Evolutionary conservation across 805 yeast genomes (phyloP), one percentile per base, ranked within the genome.

Genomic region (Suhomyces xylopsoci): DNA sequence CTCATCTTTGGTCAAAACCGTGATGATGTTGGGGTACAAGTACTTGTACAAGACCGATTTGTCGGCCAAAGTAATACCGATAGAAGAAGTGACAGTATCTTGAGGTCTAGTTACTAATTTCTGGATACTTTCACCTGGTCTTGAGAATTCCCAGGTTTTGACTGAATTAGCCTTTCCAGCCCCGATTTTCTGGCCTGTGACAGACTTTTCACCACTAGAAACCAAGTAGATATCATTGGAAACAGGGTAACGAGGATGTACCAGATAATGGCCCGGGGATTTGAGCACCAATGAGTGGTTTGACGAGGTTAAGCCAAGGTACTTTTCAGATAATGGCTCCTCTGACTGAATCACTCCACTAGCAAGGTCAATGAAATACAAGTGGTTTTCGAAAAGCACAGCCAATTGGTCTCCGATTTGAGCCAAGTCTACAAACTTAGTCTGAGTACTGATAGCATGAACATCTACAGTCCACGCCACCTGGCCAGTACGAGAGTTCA

Each of bases 21-120:
- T 74, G 1, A 86, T 74, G 19, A 81, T 54, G 60, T 88, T 83
- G 19, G 96, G 96, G 61, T 88, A 79, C 54, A 92, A 70, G 65
- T 87, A 92, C 68, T 93, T 94, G 80, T 92, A 90, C 40, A 90
- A 69, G 1, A 90, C 93, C 1, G 85, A 76, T 63, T 90, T 80
- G 59, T 87, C 84, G 19, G 86, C 85, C 26, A 88, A 69, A 0
- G 87, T 81, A 24, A 81, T 77, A 7, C 96, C 97, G 47, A 85
- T 65, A 12, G 86, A 85, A 0, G 86, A 53, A 2, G 74, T 64
- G 36, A 55, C 55, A 2, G 64, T 51, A 34, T 62, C 63, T 3
- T 32, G 47, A 5, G 70, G 68, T 44, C 63, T 67, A 6, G 57
- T 48, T 20, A 58, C 44, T 19, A 66, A 59, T 5, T 54, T 48